Conservation (phyloP, 2,329 filamentous ascomycete species). For the Diaporthe ilicicola region DNA sequence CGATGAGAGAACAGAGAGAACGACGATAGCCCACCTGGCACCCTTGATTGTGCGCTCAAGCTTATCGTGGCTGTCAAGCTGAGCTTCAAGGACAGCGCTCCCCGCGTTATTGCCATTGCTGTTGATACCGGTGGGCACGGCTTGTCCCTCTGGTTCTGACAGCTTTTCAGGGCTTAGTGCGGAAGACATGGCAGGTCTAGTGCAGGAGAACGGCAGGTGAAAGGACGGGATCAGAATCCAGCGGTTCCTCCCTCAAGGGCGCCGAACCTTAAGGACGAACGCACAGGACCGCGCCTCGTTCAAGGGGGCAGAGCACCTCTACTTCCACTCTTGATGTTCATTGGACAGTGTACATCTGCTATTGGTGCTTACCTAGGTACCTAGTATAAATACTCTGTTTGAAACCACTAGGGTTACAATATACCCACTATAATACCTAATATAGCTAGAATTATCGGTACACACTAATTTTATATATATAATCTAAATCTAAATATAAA, state of each 20-base stretch:
- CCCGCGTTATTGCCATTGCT: neutral
- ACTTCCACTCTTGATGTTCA: neutral
- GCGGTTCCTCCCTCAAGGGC: neutral
- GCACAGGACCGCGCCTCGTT: neutral
- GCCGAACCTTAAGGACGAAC: neutral
- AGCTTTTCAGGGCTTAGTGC: neutral
- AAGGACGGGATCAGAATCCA: neutral
- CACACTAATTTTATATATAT: too few relatives aligned
- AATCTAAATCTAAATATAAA: too few relatives aligned
- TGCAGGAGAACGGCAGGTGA: neutral
- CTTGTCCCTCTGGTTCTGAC: neutral
- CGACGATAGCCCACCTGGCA: neutral
- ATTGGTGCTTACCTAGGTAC: too few relatives aligned
- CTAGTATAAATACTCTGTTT: too few relatives aligned
- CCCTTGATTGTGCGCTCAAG: neutral
- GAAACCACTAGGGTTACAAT: too few relatives aligned
- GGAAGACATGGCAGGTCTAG: neutral
- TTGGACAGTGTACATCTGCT: neutral
- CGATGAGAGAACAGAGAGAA: neutral
- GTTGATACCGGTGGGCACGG: neutral
- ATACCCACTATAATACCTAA: too few relatives aligned
- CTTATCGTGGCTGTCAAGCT: neutral
- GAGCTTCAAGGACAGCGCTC: neutral
- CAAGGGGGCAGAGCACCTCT: neutral
- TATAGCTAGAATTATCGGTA: too few relatives aligned